Base-by-base conservation (phyloP, 148 eudicot genomes). In the Camellia japonica region DNA sequence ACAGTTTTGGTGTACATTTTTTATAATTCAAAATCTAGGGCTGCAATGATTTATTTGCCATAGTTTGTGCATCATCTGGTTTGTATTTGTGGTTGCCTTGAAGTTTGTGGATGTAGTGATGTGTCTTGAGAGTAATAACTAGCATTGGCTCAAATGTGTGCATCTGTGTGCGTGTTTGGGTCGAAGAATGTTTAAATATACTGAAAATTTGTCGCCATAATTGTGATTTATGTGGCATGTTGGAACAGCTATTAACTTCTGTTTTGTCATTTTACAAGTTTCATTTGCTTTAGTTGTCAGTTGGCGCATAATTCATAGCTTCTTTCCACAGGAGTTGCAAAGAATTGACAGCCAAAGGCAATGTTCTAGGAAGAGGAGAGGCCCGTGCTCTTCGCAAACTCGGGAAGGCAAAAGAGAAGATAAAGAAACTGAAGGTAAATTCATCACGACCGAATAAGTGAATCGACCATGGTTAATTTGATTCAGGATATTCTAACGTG, bases 311-410 rank as follows among this genome's bases (percentile, higher is more conserved):
- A 47, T 49, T 76, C 58, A 19, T 19, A 60, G 15, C 76, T 42
- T 44, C 60, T 41, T 61, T 65, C 8, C 75, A 4, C 69, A 96
- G 99, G 95, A 89, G 82, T 79, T 96, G 90, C 89, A 94, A 92
- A 80, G 94, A 94, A 70, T 83, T 96, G 87, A 89, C 91, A 91
- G 87, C 93, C 20, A 94, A 96, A 84, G 92, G 93, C 90, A 91
- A 89, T 84, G 55, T 79, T 59, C 83, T 94, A 19, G 95, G 91
- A 64, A 91, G 52, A 49, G 52, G 52, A 7, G 52, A 49, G 6
- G 52, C 5, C 6, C 52, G 87, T 69, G 89, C 82, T 46, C 81
- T 55, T 44, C 85, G 78, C 71, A 89, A 96, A 87, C 99, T 92
- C 70, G 93, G 91, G 87, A 91, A 92, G 85, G 90, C 93, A 69